Evolutionary conservation across 139 green algal genomes (phyloP).

Genomic region (Chara braunii): DNA sequence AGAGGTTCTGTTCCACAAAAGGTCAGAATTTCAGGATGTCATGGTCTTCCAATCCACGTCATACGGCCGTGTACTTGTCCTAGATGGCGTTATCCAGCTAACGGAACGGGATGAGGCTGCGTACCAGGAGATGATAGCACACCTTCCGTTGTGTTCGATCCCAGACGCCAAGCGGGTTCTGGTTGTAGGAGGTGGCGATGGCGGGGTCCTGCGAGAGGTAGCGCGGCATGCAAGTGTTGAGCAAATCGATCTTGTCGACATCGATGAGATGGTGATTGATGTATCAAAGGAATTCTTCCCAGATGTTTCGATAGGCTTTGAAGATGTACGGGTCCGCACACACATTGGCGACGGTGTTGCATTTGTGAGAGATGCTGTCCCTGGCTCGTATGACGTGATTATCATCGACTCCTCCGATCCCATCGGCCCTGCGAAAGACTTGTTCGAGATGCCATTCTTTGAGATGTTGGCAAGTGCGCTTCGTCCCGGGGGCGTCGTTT

Average conservation of each 20-base stretch:
- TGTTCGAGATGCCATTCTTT: no score
- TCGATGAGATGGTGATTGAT: slow-evolving; percentile 69
- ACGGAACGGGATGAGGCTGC: slow-evolving; percentile 92
- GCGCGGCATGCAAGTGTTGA: slow-evolving; percentile 64
- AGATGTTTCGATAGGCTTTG: slow-evolving; percentile 80
- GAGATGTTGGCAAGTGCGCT: no score
- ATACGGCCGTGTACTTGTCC: slow-evolving; percentile 85
- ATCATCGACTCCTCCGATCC: slow-evolving; percentile 96
- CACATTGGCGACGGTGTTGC: slow-evolving; percentile 78
- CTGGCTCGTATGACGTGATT: slow-evolving; percentile 81
- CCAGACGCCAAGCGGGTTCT: slow-evolving; percentile 65
- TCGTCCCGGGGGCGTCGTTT: no score
- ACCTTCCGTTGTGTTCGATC: slow-evolving; percentile 83
- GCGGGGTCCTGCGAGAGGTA: slow-evolving; percentile 91
- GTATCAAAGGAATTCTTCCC: slow-evolving; percentile 81
- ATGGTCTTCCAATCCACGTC: slow-evolving; percentile 43
- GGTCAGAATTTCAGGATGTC: slow-evolving; percentile 85
- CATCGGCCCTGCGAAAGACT: slow-evolving; percentile 38
- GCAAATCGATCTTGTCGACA: slow-evolving; percentile 91
- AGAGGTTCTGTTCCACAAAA: slow-evolving; percentile 72
- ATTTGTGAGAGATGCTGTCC: slow-evolving; percentile 63
- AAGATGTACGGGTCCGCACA: slow-evolving; percentile 74
- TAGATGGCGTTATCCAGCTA: slow-evolving; percentile 95
- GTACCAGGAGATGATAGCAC: slow-evolving; percentile 98
- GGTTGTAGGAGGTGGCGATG: slow-evolving; percentile 94